Evolutionary conservation across 352 stramenopile genomes (phyloP).

Genomic region (Phytophthora sojae): DNA sequence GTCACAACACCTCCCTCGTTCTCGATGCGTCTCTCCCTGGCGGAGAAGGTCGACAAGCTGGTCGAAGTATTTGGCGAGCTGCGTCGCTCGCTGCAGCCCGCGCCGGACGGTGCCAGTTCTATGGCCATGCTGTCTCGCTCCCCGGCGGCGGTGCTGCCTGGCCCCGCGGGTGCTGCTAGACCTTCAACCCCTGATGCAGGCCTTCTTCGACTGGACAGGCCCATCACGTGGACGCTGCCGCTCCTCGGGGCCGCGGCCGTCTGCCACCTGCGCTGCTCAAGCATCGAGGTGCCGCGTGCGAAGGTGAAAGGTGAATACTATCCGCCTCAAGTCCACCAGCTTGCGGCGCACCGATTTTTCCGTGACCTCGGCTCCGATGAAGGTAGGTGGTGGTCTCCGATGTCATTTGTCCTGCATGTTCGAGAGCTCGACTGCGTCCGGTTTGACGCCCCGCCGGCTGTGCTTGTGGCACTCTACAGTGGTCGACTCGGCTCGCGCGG

Average conservation of each 20-base stretch:
- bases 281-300: background rate
- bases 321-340: constrained; percentile 4
- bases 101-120: background rate
- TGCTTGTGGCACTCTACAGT: constrained; percentile 4
- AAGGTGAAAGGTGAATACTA: constrained; percentile 14
- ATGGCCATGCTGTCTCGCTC: background rate
- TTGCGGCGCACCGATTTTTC: background rate
- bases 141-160: background rate
- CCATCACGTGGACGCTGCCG: background rate
- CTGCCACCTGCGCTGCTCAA: constrained; percentile 5
- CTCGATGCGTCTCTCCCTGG: too few species aligned
- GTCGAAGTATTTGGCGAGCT: background rate
- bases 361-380: background rate
- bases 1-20: background rate
- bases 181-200: background rate
- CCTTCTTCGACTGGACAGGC: background rate
- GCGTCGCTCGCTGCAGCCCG: background rate
- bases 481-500: background rate
- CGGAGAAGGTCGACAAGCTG: background rate
- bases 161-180: background rate
- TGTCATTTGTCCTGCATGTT: constrained; percentile 14
- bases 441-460: background rate
- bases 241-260: background rate
- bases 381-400: constrained; percentile 15
- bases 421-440: background rate